Evolutionary conservation across 2,329 filamentous ascomycete species (phyloP).

Genomic region (Fusarium sp.): DNA sequence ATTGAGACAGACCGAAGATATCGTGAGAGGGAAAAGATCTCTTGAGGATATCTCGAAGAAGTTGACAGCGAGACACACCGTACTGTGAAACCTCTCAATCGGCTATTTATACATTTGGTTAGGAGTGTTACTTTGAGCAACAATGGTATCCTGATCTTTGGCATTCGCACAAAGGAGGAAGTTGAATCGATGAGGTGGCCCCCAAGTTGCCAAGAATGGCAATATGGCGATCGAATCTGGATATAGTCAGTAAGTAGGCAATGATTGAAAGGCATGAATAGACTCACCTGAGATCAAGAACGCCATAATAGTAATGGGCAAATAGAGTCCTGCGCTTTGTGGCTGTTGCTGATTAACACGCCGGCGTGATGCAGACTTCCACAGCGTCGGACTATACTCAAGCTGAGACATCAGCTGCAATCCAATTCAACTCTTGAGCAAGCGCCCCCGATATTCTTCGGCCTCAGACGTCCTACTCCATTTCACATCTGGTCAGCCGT

Average conservation of each 20-base stretch:
- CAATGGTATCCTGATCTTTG: slow-evolving; percentile 10
- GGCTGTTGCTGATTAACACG: slow-evolving; percentile 14
- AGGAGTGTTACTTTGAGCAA: slow-evolving; percentile 5
- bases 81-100: slow-evolving; percentile 31
- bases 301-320: slow-evolving; percentile 18
- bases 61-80: slow-evolving; percentile 4
- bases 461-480: slow-evolving; percentile 4
- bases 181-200: neutral
- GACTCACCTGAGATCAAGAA: slow-evolving; percentile 19
- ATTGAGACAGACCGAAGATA: slow-evolving; percentile 16
- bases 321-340: slow-evolving; percentile 3
- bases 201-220: slow-evolving; percentile 14
- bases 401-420: slow-evolving; percentile 30
- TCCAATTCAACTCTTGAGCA: slow-evolving; percentile 11
- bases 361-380: slow-evolving; percentile 17
- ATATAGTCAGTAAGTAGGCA: slow-evolving; percentile 19
- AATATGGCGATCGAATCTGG: slow-evolving; percentile 23
- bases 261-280: slow-evolving; percentile 17
- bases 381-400: slow-evolving; percentile 32
- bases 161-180: neutral
- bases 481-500: slow-evolving; percentile 43
- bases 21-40: slow-evolving; percentile 10
- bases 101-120: slow-evolving; percentile 23
- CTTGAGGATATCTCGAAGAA: neutral
- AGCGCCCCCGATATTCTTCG: slow-evolving; percentile 35